These are phyloP conservation scores for Lichtheimia corymbifera DNA, from an alignment of 371 early-diverging fungal species.

Conservation along the genomic window DNA sequence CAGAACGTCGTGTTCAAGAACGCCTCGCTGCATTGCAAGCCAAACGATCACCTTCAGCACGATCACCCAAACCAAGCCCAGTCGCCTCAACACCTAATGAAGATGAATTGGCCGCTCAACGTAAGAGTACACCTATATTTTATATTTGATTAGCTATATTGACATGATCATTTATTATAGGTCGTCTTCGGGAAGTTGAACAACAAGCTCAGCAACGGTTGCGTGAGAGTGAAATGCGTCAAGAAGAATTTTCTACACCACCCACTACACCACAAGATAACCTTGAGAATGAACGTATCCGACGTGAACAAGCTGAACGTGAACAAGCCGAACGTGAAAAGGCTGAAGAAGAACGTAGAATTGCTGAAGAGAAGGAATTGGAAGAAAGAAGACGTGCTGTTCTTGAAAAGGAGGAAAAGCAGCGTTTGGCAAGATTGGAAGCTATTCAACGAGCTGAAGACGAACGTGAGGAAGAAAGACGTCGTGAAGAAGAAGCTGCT, in stretches of 20 bases:
- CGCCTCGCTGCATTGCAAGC: constrained; percentile 48
- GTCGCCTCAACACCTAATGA: constrained; percentile 22
- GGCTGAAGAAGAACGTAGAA: constrained; percentile 22
- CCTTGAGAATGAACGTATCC: constrained; percentile 11
- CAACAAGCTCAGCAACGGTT: constrained; percentile 36
- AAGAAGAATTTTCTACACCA: constrained; percentile 11
- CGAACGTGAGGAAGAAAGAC: constrained; percentile 23
- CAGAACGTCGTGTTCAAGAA: constrained; percentile 55
- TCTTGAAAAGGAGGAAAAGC: constrained; percentile 29
- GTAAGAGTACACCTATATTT: constrained; percentile 18
- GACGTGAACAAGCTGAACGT: constrained; percentile 13
- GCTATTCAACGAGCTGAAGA: constrained; percentile 39
- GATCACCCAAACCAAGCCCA: constrained; percentile 15
- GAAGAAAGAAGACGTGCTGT: constrained; percentile 16
- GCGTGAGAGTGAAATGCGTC: constrained; percentile 25
- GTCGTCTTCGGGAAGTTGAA: constrained; percentile 39
- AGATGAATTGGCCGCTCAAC: constrained; percentile 40
- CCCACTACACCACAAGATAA: constrained; percentile 7
- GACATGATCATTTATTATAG: constrained; percentile 12
- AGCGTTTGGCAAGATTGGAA: constrained; percentile 20
- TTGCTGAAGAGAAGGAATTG: constrained; percentile 12
- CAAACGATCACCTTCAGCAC: constrained; percentile 24
- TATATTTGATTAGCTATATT: background rate
- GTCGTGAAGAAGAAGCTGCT: constrained; percentile 14
- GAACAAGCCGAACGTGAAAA: constrained; percentile 23